phyloP scores from a whole-genome alignment of 495 filamentous ascomycete genomes.

The Entonaema liquescens region DNA sequence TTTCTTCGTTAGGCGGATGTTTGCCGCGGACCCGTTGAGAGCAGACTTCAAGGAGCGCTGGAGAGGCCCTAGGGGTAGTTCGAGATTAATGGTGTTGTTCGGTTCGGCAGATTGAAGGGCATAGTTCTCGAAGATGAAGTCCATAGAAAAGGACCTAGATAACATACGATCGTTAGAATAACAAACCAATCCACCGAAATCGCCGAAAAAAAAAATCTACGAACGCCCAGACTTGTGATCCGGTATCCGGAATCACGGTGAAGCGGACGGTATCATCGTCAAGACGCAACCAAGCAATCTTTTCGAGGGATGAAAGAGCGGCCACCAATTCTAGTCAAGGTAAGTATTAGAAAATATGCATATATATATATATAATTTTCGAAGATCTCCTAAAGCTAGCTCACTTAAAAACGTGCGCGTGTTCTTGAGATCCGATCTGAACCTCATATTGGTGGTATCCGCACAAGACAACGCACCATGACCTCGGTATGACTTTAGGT shows the following conservation, averaged over 20 bases:
- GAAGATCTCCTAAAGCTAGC: conserved; percentile 22
- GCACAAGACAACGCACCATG: conserved; percentile 11
- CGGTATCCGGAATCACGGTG: conserved; percentile 91
- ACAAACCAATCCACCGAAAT: neutral
- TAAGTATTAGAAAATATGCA: conserved; percentile 14
- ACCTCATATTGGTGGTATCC: conserved; percentile 68
- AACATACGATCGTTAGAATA: neutral
- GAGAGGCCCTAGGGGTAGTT: conserved; percentile 82
- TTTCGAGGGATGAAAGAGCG: conserved; percentile 85
- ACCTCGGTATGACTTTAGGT: neutral
- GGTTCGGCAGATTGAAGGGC: conserved; percentile 80
- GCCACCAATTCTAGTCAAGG: conserved; percentile 74
- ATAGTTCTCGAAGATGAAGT: conserved; percentile 90
- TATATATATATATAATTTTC: neutral
- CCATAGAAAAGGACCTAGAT: conserved; percentile 64
- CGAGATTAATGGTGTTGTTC: conserved; percentile 91
- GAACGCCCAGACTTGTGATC: conserved; percentile 97
- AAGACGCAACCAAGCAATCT: conserved; percentile 92
- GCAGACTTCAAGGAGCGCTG: conserved; percentile 89
- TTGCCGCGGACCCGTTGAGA: conserved; percentile 74
- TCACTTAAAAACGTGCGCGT: conserved; percentile 85
- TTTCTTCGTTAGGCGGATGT: conserved; percentile 90
- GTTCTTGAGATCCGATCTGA: conserved; percentile 81
- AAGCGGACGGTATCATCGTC: conserved; percentile 87
- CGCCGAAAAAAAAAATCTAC: conserved; percentile 45